Evolutionary conservation across 1,284 basidiomycete species (phyloP), one percentile per base, ranked within the genome.

Genomic region (Cronartium quercuum): DNA sequence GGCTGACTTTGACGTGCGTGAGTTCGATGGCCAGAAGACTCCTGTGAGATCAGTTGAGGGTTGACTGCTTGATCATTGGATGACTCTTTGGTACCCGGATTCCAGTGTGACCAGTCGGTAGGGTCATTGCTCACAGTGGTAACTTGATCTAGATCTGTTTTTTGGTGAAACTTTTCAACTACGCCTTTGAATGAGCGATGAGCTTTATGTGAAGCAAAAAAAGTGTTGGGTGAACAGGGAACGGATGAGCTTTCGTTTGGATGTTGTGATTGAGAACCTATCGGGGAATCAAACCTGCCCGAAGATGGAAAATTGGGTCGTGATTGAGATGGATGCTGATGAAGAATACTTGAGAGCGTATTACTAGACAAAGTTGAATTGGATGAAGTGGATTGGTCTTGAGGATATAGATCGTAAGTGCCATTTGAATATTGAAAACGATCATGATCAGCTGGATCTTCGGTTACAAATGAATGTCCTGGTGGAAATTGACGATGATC

Each of bases 151-250:
- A n/a, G 4, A 40, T 24, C 21, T 38, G 41, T 37, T 29, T 66
- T 34, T 58, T 73, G 62, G 18, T 73, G 63, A n/a, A 66, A 66
- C 21, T 60, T 73, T 38, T 73, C 70, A 2, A 66, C 55, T 24
- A 60, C 63, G 34, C 63, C 63, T 21, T 44, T 44, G 51, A 73
- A 73, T 15, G 62, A 65, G 40, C 70, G 62, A 55, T 73, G 70
- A 4, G 70, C 70, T 73, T 66, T 65, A 9, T 73, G 70, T 12
- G 70, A 37, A 55, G 63, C 70, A 73, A 73, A 73, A 29, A 73
- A 73, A 63, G 62, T 66, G 58, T 65, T 63, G 24, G 37, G 15
- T 15, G 70, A 73, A 15, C 47, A n/a, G n/a, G n/a, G n/a, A n/a
- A n/a, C n/a, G n/a, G n/a, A 61, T 67, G 41, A 5, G 7, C 2